Evolutionary conservation across 345 rosid genomes (phyloP).

Genomic region (Erucastrum elatum): DNA sequence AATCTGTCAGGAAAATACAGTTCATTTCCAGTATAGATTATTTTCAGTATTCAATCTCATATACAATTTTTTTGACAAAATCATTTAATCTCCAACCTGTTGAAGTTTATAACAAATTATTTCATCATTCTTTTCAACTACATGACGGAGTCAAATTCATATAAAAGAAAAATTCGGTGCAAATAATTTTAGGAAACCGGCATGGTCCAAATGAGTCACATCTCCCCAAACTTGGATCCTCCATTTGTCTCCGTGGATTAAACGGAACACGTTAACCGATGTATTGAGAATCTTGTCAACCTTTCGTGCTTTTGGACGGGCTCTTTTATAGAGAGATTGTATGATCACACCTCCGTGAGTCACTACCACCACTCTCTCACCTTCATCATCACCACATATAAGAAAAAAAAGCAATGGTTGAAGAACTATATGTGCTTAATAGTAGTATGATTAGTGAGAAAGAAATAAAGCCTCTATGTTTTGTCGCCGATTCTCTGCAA

Average conservation of each 20-base stretch:
- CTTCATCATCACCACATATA: slow-evolving; percentile 38
- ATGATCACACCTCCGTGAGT: slow-evolving; percentile 73
- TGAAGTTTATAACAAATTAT: neutral
- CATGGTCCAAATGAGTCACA: slow-evolving; percentile 55
- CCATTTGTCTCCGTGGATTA: slow-evolving; percentile 57
- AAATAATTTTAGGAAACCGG: slow-evolving; percentile 40
- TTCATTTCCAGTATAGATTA: slow-evolving; percentile 26
- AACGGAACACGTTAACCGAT: slow-evolving; percentile 61
- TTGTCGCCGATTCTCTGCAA: too few relatives aligned
- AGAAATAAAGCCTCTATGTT: slow-evolving; percentile 52
- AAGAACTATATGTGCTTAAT: neutral
- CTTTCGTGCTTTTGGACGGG: slow-evolving; percentile 51
- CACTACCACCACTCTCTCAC: slow-evolving; percentile 66
- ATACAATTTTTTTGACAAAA: neutral
- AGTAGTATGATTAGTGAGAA: neutral
- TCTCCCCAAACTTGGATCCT: slow-evolving; percentile 56
- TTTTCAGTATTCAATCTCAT: slow-evolving; percentile 24
- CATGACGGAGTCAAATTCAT: neutral
- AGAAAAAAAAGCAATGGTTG: neutral
- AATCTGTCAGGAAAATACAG: neutral
- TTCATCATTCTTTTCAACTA: neutral
- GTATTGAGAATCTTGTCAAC: slow-evolving; percentile 61
- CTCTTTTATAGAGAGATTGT: slow-evolving; percentile 57
- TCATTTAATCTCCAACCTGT: neutral
- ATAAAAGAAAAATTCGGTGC: neutral